A percentile compares a stretch with the other conserved stretches of the same genome.
phyloP scores from a whole-genome alignment of 2,329 filamentous ascomycete genomes.

The Neofusicoccum cordaticola region DNA sequence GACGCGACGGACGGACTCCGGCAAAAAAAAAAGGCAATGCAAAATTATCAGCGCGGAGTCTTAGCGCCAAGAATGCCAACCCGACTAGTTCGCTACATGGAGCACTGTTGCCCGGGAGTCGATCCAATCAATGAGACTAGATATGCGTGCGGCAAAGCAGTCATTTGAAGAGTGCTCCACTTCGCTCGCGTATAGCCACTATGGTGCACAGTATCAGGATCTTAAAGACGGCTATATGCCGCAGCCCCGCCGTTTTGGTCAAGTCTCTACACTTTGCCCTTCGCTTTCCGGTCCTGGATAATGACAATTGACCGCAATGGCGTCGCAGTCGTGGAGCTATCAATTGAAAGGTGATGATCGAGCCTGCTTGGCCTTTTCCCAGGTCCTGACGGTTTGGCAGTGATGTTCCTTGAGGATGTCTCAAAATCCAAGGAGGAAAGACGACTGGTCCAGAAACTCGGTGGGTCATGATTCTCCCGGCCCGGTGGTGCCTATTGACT shows the following conservation, averaged over 20 bases:
- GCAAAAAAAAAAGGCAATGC: background rate
- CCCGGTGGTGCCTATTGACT: background rate
- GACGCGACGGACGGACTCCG: background rate
- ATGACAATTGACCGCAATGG: background rate
- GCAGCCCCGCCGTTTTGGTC: background rate
- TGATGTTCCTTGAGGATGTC: background rate
- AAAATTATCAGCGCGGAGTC: background rate
- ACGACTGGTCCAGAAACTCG: conserved; percentile 29
- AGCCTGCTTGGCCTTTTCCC: background rate
- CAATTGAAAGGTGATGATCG: background rate
- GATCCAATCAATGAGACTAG: background rate
- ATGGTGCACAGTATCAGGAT: background rate
- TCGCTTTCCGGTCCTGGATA: background rate
- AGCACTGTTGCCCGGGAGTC: background rate
- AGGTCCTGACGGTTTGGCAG: background rate
- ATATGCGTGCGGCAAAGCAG: background rate
- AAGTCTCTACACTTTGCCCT: background rate
- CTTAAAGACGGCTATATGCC: background rate
- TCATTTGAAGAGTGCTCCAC: background rate
- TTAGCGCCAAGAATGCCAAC: conserved; percentile 7
- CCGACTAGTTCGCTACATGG: background rate
- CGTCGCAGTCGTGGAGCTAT: background rate
- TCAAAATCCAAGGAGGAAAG: conserved; percentile 24
- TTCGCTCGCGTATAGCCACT: background rate
- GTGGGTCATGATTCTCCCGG: conserved; percentile 16